Conservation (phyloP, 495 filamentous ascomycete species). For the Aspergillus indologenus region DNA sequence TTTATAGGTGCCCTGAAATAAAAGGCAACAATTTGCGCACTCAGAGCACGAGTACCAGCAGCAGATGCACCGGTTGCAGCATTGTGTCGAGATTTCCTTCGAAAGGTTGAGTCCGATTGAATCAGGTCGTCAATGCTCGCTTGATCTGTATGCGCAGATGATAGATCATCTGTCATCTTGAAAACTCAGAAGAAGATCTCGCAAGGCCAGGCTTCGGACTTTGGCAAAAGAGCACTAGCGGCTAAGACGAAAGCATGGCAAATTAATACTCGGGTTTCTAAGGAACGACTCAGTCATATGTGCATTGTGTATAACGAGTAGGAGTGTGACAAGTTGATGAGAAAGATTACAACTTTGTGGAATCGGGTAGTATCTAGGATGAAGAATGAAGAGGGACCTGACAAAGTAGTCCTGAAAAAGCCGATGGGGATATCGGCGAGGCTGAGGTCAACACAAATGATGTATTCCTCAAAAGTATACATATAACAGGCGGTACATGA, state of each 20-base stretch:
- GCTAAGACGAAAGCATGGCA: not conserved
- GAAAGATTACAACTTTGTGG: not conserved
- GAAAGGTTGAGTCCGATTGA: conserved; percentile 3
- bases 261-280: not conserved
- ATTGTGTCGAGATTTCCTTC: conserved; percentile 55
- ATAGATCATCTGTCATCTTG: not conserved
- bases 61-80: conserved; percentile 74
- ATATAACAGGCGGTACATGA: not conserved
- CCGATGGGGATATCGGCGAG: not conserved
- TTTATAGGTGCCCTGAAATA: conserved; percentile 89
- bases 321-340: not conserved
- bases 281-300: not conserved
- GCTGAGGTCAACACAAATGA: not conserved
- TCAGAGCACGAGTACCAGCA: conserved; percentile 74
- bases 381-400: not conserved
- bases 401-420: not conserved
- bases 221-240: not conserved
- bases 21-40: conserved; percentile 75
- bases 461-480: not conserved
- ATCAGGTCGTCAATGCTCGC: conserved; percentile 1
- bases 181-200: not conserved
- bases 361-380: not conserved
- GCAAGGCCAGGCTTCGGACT: not conserved
- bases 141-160: conserved; percentile 2
- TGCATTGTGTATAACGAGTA: not conserved